Base-by-base conservation (phyloP, 345 rosid species). In the Syzygium jambos region DNA sequence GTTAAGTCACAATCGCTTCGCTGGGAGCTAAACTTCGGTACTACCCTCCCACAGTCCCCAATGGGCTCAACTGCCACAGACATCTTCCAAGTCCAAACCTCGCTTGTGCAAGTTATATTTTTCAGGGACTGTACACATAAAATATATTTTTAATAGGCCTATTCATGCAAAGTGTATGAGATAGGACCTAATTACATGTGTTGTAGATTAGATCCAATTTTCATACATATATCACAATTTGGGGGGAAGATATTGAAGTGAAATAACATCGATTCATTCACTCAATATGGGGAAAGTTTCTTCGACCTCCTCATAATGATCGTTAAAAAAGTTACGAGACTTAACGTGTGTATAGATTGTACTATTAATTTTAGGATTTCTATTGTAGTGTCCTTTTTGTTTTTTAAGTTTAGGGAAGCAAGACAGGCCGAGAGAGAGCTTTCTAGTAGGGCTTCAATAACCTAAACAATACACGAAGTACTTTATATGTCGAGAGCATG, bases 311-410 rank as follows among this genome's bases (percentile, higher is more conserved):
- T n/a, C 16, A 7, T 63, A 3, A 19, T 29, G 41, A 29, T 63
- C 10, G 2, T 15, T 29, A 19, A 63, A 63, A 63, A 63, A 63
- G 77, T 63, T 15, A 63, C 29, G 0, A 63, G 77, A n/a, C 1
- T 0, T 0, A 21, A 14, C 10, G 3, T 29, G 21, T 29, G 38
- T 17, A 30, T 30, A 68, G 43, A 68, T 30, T 3, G 6, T 2
- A 68, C 11, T 30, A 68, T 68, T 9, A 30, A 68, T 30, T 65
- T 30, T 65, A 29, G 5, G 1, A 65, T 15, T 65, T 65, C 1
- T 30, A 0, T 34, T 29, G 4, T 0, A 16, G 41, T 29, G 46
- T 43, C 1, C 46, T 43, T 43, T 65, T 1, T 16, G 1, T 16
- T 68, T 30, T 27, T 57, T 0, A 0, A 27, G 17, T 61, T 61